Base-by-base conservation (phyloP, 2,329 filamentous ascomycete species). In the Cladorrhinum sp. region DNA sequence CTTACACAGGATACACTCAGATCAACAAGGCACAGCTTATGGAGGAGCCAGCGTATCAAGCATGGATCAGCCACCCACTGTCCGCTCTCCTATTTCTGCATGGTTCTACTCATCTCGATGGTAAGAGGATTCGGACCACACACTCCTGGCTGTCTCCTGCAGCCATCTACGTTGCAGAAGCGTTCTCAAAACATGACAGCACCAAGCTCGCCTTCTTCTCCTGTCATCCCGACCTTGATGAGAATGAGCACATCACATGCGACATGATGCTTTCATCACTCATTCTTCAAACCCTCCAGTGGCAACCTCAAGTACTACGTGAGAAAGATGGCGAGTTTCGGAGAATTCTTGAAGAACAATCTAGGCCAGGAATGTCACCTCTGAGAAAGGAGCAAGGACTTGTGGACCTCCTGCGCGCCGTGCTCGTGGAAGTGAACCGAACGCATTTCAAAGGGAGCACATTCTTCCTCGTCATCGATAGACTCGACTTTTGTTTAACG, bases 101-200 rank as follows among this genome's bases (percentile, higher is more conserved):
- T 21, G 49, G 49, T 24, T 51, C 49, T 14, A 51, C 49, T 14
- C 18, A 51, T 2, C 5, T 20, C 20, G 18, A 51, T 24, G 49
- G 49, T 21, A 30, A 21, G 21, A 24, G 24, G 18, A 21, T 23
- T 51, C 49, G 24, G 26, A 26, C 14, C 4, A 51, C 49, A 4
- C 55, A 57, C 26, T 57, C 23, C 39, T 57, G 55, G 55, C 42
- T 57, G 16, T 57, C 55, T 3, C 55, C 55, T 18, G 55, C 55
- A 14, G 39, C 55, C 16, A 57, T 57, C 20, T 57, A 57, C 21
- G 50, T 57, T n/a, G 42, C 55, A 10, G 55, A 57, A 50, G 23
- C 21, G 12, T 26, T 57, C n/a, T 30, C 26, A 30, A 26, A 23
- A 9, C 39, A 26, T n/a, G 18, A 30, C 8, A 18, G 24, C 26